Conservation (phyloP, 495 filamentous ascomycete species). For the Aspergillus heteromorphus region DNA sequence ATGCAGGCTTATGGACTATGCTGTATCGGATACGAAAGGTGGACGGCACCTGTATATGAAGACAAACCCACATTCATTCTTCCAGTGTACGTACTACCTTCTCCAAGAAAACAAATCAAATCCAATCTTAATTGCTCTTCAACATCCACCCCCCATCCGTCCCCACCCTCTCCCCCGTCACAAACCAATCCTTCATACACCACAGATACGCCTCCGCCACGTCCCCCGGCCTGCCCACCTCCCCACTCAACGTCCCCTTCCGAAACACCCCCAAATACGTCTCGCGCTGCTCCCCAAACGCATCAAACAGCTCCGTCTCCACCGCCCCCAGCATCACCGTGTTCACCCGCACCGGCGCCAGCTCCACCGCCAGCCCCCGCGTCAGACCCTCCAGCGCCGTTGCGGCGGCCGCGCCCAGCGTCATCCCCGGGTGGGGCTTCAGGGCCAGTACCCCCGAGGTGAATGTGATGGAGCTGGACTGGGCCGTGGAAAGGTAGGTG, state of each 20-base stretch:
- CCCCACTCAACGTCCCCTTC: conserved; percentile 33
- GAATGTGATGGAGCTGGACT: conserved; percentile 45
- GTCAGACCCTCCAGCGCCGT: conserved; percentile 36
- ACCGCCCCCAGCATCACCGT: conserved; percentile 51
- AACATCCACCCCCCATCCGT: conserved; percentile 34
- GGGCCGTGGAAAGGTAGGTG: conserved; percentile 36
- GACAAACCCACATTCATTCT: too few relatives aligned
- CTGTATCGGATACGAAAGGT: background rate
- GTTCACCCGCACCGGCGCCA: conserved; percentile 58
- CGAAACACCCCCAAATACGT: conserved; percentile 16
- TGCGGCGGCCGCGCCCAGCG: conserved; percentile 31
- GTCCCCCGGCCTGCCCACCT: conserved; percentile 48
- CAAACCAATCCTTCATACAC: conserved; percentile 55
- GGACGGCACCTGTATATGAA: background rate
- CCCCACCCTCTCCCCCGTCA: conserved; percentile 41
- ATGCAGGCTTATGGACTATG: background rate
- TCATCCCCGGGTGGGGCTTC: conserved; percentile 41
- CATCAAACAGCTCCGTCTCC: conserved; percentile 45
- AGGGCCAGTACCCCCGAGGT: conserved; percentile 45
- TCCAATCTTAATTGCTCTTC: background rate
- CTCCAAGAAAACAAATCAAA: background rate
- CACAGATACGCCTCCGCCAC: conserved; percentile 62
- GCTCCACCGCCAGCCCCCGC: conserved; percentile 50
- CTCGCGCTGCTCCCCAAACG: conserved; percentile 24
- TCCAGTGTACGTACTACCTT: too few relatives aligned